Evolutionary conservation across 1,284 basidiomycete genomes (phyloP).

Genomic region (Microbotryomycetes sp.): DNA sequence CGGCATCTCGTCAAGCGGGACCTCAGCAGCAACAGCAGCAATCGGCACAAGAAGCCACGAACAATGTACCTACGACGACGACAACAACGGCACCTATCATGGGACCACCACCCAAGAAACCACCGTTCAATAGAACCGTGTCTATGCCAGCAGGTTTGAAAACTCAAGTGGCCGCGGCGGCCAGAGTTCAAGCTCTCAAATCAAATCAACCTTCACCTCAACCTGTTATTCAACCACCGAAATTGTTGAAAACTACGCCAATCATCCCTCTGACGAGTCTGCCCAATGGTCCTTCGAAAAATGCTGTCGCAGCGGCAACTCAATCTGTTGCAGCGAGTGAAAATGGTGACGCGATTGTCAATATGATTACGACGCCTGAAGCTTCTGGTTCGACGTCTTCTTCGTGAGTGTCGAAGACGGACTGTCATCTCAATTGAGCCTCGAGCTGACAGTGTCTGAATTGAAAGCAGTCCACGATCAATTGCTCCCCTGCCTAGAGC

Average conservation of each 20-base stretch:
- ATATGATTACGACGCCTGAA: background rate
- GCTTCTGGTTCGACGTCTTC: background rate
- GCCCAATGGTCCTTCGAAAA: background rate
- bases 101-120: too few species aligned
- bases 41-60: background rate
- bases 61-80: background rate
- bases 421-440: too few species aligned
- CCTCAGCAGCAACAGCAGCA: too few species aligned
- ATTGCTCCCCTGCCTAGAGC: background rate
- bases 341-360: background rate
- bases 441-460: background rate
- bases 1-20: too few species aligned
- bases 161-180: constrained; percentile 7
- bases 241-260: background rate
- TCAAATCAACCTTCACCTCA: background rate
- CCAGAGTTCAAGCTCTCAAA: constrained; percentile 5
- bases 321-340: background rate
- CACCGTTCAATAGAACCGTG: background rate
- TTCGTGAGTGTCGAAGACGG: background rate
- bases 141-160: background rate
- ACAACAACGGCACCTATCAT: too few species aligned
- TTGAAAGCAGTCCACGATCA: background rate
- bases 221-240: background rate
- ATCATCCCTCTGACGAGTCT: background rate
- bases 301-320: background rate